Conservation (phyloP, 345 rosid species). For the Acer negundo region DNA sequence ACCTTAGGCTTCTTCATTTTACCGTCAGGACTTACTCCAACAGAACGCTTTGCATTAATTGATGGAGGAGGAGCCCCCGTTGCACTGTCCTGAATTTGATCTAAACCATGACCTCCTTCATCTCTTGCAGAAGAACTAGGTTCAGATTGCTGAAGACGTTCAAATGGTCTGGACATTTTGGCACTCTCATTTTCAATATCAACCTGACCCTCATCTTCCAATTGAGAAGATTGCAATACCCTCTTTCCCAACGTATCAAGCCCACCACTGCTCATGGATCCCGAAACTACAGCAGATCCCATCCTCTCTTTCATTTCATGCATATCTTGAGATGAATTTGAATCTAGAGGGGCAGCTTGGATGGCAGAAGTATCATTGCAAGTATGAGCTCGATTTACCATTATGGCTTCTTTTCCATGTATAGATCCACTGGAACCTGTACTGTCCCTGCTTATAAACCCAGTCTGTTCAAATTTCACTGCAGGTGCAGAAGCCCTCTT, state of each 20-base stretch:
- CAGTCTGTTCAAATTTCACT: constrained; percentile 40
- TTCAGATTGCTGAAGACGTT: constrained; percentile 43
- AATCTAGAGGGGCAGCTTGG: constrained; percentile 21
- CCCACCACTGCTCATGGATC: not conserved
- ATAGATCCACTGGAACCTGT: constrained; percentile 36
- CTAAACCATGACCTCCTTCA: constrained; percentile 36
- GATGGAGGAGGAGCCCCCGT: constrained; percentile 31
- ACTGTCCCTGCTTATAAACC: constrained; percentile 34
- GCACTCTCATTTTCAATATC: constrained; percentile 39
- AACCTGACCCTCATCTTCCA: constrained; percentile 32
- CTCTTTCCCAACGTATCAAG: constrained; percentile 31
- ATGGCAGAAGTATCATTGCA: constrained; percentile 1
- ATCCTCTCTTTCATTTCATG: constrained; percentile 28
- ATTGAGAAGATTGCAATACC: constrained; percentile 25
- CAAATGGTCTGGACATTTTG: constrained; percentile 30
- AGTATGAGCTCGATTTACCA: constrained; percentile 27
- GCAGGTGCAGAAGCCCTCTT: constrained; percentile 51
- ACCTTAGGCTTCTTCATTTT: constrained; percentile 57
- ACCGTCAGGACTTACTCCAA: constrained; percentile 35
- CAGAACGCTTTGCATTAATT: constrained; percentile 41
- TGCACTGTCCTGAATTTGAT: constrained; percentile 34
- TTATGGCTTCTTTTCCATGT: constrained; percentile 32
- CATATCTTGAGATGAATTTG: constrained; percentile 32
- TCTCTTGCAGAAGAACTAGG: constrained; percentile 27
- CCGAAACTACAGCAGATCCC: constrained; percentile 23